A percentile compares a stretch with the other conserved stretches of the same genome.
phyloP scores from a whole-genome alignment of 1,139 yeast species.

The Geotrichum citri-aurantii region DNA sequence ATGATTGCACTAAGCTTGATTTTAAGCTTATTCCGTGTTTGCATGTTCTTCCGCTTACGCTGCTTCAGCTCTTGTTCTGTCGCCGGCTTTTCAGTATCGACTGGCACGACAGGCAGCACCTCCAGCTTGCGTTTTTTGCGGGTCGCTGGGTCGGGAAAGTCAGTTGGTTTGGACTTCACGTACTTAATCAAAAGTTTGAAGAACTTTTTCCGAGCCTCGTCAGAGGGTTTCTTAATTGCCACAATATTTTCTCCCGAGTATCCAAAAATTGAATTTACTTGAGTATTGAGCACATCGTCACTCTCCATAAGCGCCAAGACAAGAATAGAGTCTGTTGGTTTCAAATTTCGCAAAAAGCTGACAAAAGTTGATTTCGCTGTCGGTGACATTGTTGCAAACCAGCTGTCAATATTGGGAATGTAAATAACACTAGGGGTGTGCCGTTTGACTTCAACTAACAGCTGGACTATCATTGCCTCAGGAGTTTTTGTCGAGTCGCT shows the following conservation, averaged over 20 bases:
- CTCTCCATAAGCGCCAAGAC: slow-evolving; percentile 60
- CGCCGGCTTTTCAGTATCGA: slow-evolving; percentile 25
- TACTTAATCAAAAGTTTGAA: slow-evolving; percentile 54
- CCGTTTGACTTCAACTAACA: slow-evolving; percentile 81
- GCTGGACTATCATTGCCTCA: slow-evolving; percentile 78
- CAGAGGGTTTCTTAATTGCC: slow-evolving; percentile 43
- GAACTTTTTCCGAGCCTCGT: slow-evolving; percentile 46
- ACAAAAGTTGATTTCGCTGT: slow-evolving; percentile 68
- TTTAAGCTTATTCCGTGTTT: slow-evolving; percentile 75
- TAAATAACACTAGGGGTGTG: slow-evolving; percentile 84
- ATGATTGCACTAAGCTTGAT: slow-evolving; percentile 79
- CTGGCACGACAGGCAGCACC: slow-evolving; percentile 41
- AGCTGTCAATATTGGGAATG: slow-evolving; percentile 77
- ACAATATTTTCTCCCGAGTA: slow-evolving; percentile 44
- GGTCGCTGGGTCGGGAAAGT: slow-evolving; percentile 38
- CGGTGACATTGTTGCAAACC: slow-evolving; percentile 63
- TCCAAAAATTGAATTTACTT: slow-evolving; percentile 49
- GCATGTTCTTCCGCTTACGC: slow-evolving; percentile 67
- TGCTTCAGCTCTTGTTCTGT: slow-evolving; percentile 39
- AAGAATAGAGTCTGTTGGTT: slow-evolving; percentile 67
- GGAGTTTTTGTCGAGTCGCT: slow-evolving; percentile 79
- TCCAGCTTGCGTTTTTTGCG: slow-evolving; percentile 39
- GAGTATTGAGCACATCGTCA: slow-evolving; percentile 36
- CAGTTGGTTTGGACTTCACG: slow-evolving; percentile 58
- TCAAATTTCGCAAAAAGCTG: slow-evolving; percentile 61